Evolutionary conservation across 768 basidiomycete species (phyloP), one percentile per base, ranked within the genome.

Genomic region (Sistotremastrum niveocremeum): DNA sequence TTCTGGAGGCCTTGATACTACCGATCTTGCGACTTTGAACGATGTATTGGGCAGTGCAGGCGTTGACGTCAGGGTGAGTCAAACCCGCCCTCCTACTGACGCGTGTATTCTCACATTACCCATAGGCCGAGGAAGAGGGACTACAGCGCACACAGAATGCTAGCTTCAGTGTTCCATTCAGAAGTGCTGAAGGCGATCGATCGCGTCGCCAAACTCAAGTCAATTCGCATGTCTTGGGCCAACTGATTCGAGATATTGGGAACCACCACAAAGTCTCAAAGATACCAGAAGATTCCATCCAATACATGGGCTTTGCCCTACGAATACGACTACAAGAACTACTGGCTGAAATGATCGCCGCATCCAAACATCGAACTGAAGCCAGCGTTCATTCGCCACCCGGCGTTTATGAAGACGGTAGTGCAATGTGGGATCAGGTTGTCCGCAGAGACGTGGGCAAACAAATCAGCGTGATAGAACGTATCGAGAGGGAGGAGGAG

Each of bases 41-140:
- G 86, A 90, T 53, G 87, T 85, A 4, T 64, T 90, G 2, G 87
- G 85, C 4, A 86, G 84, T 56, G 86, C 85, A 5, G 86, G 87
- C 7, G 85, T 90, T 5, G 87, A 90, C 63, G 64, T 90, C n/a
- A 65, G 82, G 58, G 85, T 84, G 52, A 50, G 71, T 61, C 11
- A 33, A 10, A 31, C 46, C 33, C 31, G 36, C 39, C 37, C 8
- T 37, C 35, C n/a, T 33, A 9, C 31, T 28, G 20, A 20, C 20
- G 35, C 12, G 5, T 34, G 9, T 29, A 6, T 4, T 20, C 12
- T 30, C 44, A 35, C 9, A 43, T 32, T 2, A 33, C 34, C 49
- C 37, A 45, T 49, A 90, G 85, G 88, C 88, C 0, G 88, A 90
- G 60, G 87, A 90, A 65, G 88, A 89, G 59, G 71, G 74, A 3